Conservation (phyloP, 306 rosid genomes). For the Fragaria vesca region DNA sequence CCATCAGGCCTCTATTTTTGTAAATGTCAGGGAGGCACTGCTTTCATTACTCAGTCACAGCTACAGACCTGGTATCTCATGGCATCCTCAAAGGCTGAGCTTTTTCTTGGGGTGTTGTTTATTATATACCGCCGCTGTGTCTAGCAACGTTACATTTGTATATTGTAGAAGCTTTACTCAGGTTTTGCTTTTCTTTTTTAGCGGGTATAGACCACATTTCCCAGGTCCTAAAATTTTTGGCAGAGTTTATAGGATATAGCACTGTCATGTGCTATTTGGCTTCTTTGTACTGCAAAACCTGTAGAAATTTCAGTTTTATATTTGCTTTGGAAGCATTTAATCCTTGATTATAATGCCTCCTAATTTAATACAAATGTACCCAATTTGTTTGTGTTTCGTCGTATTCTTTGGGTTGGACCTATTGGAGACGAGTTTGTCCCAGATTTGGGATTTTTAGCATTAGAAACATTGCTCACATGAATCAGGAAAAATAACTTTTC, state of each 20-base stretch:
- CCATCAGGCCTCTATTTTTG: conserved; percentile 6
- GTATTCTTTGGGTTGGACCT: not conserved
- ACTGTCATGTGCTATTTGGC: conserved; percentile 28
- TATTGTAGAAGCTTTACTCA: conserved; percentile 19
- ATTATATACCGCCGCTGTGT: conserved; percentile 20
- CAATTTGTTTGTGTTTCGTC: not conserved
- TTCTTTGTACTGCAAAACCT: conserved; percentile 15
- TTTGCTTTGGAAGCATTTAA: conserved; percentile 2
- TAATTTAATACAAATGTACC: not conserved
- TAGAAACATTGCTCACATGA: not conserved
- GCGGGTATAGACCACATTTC: conserved; percentile 3
- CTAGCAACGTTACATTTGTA: conserved; percentile 24
- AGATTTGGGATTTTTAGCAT: not conserved
- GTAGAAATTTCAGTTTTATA: conserved; percentile 25
- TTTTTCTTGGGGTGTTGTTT: conserved; percentile 20
- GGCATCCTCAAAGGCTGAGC: conserved; percentile 23
- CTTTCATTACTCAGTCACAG: conserved; percentile 27
- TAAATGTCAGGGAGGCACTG: conserved; percentile 26
- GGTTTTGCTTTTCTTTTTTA: not conserved
- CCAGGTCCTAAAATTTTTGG: conserved; percentile 27
- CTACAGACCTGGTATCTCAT: not conserved
- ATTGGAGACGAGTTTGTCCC: not conserved
- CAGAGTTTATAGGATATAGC: conserved; percentile 37
- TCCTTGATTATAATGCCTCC: not conserved
- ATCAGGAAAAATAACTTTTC: too few species aligned